Conservation (phyloP, 352 stramenopile species). For the Plasmopara muralis region DNA sequence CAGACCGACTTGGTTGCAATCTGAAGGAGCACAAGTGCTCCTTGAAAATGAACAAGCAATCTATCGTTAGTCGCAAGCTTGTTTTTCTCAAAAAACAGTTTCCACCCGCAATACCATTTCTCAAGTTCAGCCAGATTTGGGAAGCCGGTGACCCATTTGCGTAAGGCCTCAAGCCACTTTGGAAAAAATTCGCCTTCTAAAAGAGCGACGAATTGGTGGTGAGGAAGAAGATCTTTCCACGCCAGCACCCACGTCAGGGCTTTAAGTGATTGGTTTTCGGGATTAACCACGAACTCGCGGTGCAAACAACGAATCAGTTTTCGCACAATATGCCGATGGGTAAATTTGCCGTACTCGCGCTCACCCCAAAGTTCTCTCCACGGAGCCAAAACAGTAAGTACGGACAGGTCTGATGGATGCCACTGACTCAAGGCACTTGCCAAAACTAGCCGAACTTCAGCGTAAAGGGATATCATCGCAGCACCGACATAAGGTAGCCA, state of each 20-base stretch:
- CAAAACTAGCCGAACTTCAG: slow-evolving; percentile 61
- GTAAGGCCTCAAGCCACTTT: slow-evolving; percentile 83
- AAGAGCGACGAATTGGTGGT: slow-evolving; percentile 70
- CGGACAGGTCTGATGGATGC: slow-evolving; percentile 70
- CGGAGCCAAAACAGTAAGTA: slow-evolving; percentile 52
- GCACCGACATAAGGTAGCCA: slow-evolving; percentile 45
- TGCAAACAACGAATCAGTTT: slow-evolving; percentile 75
- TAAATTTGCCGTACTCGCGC: slow-evolving; percentile 80
- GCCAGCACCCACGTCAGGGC: slow-evolving; percentile 62
- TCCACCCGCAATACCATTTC: slow-evolving; percentile 85
- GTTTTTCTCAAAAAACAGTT: slow-evolving; percentile 66
- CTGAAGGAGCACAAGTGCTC: slow-evolving; percentile 62
- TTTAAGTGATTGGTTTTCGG: slow-evolving; percentile 61
- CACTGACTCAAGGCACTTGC: slow-evolving; percentile 62
- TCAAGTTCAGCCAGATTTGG: slow-evolving; percentile 58
- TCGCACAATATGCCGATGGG: slow-evolving; percentile 63
- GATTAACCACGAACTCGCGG: slow-evolving; percentile 77
- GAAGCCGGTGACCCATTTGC: slow-evolving; percentile 55
- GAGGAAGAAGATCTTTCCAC: slow-evolving; percentile 61
- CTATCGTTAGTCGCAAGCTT: slow-evolving; percentile 45
- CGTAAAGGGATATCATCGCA: slow-evolving; percentile 50
- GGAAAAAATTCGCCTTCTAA: slow-evolving; percentile 90
- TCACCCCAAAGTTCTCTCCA: slow-evolving; percentile 73
- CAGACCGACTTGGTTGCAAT: slow-evolving; percentile 25
- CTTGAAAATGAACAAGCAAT: slow-evolving; percentile 75